These are phyloP conservation scores for Nemania abortiva DNA, from an alignment of 2,329 filamentous ascomycete species.

Conservation along the genomic window DNA sequence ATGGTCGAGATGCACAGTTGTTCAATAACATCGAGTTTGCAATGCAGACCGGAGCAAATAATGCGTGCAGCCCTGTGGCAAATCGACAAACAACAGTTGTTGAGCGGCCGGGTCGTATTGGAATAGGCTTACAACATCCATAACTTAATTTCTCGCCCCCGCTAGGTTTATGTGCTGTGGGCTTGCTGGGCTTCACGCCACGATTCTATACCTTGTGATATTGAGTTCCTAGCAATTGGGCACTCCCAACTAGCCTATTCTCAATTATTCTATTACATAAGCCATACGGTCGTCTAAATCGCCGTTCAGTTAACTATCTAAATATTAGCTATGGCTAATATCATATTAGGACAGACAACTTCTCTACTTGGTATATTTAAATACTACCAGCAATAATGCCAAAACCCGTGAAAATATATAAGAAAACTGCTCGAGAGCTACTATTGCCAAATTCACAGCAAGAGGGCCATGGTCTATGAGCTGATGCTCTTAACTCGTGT, in stretches of 20 bases:
- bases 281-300: too few relatives aligned
- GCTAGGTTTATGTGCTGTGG: background rate
- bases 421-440: conserved; percentile 9
- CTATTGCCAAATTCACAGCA: conserved; percentile 16
- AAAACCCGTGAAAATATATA: background rate
- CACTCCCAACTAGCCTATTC: background rate
- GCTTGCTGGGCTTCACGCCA: background rate
- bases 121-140: conserved; percentile 19
- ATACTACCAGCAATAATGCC: background rate
- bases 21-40: conserved; percentile 49
- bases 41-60: conserved; percentile 32
- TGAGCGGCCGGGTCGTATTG: conserved; percentile 39
- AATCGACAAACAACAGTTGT: conserved; percentile 49
- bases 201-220: background rate
- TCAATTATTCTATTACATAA: background rate
- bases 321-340: conserved; percentile 11
- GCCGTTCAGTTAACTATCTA: background rate
- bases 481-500: conserved; percentile 16
- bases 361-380: background rate
- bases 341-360: conserved; percentile 5
- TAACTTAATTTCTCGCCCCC: background rate
- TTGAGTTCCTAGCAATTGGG: background rate
- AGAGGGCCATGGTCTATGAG: conserved; percentile 4
- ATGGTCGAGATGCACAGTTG: conserved; percentile 31
- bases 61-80: conserved; percentile 33